Percentiles rank a stretch among this genome's conserved stretches.
Evolutionary conservation across 768 basidiomycete genomes (phyloP).

Genomic region (Tulasnella sp.): DNA sequence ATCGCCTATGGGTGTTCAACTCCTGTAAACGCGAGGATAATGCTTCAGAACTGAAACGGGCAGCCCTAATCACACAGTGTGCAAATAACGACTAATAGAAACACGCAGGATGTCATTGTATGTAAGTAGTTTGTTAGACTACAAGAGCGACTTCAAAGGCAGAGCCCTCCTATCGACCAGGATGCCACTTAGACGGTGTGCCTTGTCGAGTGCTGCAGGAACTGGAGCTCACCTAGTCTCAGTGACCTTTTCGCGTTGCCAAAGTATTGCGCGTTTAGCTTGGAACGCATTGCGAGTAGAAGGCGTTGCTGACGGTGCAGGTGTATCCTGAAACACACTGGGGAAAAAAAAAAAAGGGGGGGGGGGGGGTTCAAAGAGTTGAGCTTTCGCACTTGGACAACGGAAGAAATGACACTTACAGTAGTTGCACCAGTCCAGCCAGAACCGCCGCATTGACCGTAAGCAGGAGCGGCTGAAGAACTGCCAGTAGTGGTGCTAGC

Average conservation of each 20-base stretch:
- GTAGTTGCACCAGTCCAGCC: slow-evolving; percentile 10
- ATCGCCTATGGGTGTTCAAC: too few relatives aligned
- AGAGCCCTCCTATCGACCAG: background rate
- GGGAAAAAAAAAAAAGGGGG: too few relatives aligned
- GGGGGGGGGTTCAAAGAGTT: too few relatives aligned
- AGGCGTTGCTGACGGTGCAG: slow-evolving; percentile 38
- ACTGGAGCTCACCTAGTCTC: background rate
- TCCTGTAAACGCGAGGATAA: too few relatives aligned
- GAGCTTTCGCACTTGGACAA: too few relatives aligned
- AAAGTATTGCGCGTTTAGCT: background rate
- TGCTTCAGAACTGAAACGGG: background rate
- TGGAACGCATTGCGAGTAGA: slow-evolving; percentile 51
- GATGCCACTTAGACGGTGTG: background rate
- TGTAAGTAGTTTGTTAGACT: background rate
- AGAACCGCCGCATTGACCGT: slow-evolving; percentile 9
- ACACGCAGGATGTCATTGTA: background rate
- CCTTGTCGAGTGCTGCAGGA: background rate
- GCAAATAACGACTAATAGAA: background rate
- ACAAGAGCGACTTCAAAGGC: background rate
- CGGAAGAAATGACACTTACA: background rate
- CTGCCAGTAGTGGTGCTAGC: background rate
- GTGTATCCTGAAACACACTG: slow-evolving; percentile 38
- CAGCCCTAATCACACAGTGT: background rate
- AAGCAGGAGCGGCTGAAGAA: background rate
- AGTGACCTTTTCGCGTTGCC: background rate